Percentiles rank a stretch among this genome's conserved stretches.
These are phyloP conservation scores for Globisporangium megalacanthum DNA, from an alignment of 352 stramenopile species.

Conservation along the genomic window DNA sequence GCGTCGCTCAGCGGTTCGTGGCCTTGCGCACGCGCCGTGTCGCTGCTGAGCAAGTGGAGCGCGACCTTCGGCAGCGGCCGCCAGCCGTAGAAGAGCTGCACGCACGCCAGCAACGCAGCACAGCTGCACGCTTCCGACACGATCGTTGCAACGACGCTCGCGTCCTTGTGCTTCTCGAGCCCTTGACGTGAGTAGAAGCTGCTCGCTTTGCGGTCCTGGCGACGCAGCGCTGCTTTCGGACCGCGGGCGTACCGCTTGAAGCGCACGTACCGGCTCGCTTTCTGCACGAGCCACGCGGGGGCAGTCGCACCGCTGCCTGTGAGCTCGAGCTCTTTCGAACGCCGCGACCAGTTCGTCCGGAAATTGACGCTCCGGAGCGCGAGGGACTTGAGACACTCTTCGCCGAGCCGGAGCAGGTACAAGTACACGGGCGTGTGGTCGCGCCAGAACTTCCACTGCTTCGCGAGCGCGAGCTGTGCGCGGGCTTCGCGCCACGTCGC, in stretches of 20 bases:
- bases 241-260: conserved; percentile 82
- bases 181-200: conserved; percentile 79
- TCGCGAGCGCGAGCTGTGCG: conserved; percentile 37
- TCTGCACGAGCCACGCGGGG: conserved; percentile 65
- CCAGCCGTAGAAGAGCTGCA: conserved; percentile 76
- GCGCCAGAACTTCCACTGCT: conserved; percentile 70
- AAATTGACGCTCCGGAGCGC: conserved; percentile 80
- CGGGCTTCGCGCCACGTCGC: conserved; percentile 68
- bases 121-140: conserved; percentile 74
- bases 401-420: conserved; percentile 71
- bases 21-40: conserved; percentile 5
- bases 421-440: conserved; percentile 77
- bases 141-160: conserved; percentile 63
- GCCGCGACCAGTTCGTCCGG: conserved; percentile 54
- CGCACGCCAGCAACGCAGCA: conserved; percentile 70
- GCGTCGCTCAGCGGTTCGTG: conserved; percentile 23
- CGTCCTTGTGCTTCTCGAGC: conserved; percentile 49
- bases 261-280: conserved; percentile 75
- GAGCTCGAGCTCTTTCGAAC: conserved; percentile 49
- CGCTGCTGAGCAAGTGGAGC: conserved; percentile 49
- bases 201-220: conserved; percentile 54
- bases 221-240: conserved; percentile 47
- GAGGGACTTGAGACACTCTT: conserved; percentile 80
- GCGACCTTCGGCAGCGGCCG: conserved; percentile 58
- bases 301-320: conserved; percentile 22